phyloP scores from a whole-genome alignment of 2,329 filamentous ascomycete genomes.

The Fusarium bulbicola region DNA sequence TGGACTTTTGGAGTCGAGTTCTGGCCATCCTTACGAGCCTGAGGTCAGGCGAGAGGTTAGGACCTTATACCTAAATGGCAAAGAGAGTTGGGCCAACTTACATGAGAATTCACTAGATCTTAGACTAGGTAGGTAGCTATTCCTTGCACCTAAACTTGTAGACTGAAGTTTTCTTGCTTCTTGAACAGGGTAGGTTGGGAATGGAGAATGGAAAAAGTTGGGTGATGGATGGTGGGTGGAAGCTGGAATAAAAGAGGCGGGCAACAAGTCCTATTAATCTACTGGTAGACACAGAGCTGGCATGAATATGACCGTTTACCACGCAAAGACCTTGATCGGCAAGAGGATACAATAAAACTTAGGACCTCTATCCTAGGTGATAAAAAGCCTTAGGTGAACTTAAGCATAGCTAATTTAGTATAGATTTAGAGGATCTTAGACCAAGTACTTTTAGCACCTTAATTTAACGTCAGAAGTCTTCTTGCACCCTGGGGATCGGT shows the following conservation, averaged over 20 bases:
- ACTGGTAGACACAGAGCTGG: not conserved
- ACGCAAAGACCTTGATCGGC: not conserved
- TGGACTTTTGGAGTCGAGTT: not conserved
- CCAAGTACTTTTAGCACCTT: too few species aligned
- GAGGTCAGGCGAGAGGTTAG: not conserved
- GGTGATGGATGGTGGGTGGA: not conserved
- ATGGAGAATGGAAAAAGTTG: not conserved
- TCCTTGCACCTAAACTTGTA: rapidly evolving
- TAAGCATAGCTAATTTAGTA: too few species aligned
- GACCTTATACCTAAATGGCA: not conserved
- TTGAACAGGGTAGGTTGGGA: not conserved
- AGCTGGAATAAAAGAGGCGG: not conserved
- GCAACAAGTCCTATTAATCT: not conserved
- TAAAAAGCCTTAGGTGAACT: too few species aligned
- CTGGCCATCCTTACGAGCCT: not conserved
- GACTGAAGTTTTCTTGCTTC: not conserved
- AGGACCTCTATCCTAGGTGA: too few species aligned
- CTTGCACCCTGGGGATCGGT: too few species aligned
- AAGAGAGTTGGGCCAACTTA: not conserved
- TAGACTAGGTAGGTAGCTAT: rapidly evolving
- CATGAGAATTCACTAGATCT: not conserved
- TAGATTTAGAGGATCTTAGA: too few species aligned
- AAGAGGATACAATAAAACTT: too few species aligned
- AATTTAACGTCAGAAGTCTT: too few species aligned
- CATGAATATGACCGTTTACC: not conserved